phyloP scores from a whole-genome alignment of 2,329 filamentous ascomycete genomes.

The Huntiella decipiens region DNA sequence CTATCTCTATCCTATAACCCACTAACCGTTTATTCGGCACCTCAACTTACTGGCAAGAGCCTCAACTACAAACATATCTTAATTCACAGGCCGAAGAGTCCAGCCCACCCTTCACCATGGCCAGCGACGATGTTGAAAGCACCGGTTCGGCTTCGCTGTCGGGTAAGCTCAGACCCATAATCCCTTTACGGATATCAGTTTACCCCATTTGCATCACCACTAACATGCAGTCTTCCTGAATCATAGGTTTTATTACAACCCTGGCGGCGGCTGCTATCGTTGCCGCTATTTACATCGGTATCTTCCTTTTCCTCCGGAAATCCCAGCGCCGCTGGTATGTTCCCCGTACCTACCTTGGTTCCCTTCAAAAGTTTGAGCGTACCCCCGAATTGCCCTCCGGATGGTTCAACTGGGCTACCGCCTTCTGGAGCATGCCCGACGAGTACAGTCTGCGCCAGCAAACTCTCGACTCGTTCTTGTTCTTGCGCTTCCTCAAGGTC shows the following conservation, averaged over 20 bases:
- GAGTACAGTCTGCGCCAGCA: constrained; percentile 66
- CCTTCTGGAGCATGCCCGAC: constrained; percentile 47
- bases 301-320: constrained; percentile 27
- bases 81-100: too few relatives aligned
- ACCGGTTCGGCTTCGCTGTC: constrained; percentile 10
- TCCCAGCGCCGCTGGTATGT: constrained; percentile 30
- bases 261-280: constrained; percentile 29
- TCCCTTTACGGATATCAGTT: neutral
- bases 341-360: constrained; percentile 30
- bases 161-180: constrained; percentile 3
- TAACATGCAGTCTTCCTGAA: neutral
- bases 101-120: constrained; percentile 2
- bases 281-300: constrained; percentile 22
- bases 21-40: too few relatives aligned
- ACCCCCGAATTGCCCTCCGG: constrained; percentile 36
- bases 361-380: constrained; percentile 30
- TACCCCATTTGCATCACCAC: neutral
- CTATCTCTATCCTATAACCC: too few relatives aligned
- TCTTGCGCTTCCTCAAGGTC: constrained; percentile 65
- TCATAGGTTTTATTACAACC: constrained; percentile 23
- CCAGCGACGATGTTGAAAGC: constrained; percentile 1
- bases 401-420: constrained; percentile 41
- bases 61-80: too few relatives aligned
- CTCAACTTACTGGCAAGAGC: too few relatives aligned
- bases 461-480: constrained; percentile 70